Evolutionary conservation across 495 filamentous ascomycete species (phyloP), one percentile per base, ranked within the genome.

Genomic region (Cryomyces minteri): DNA sequence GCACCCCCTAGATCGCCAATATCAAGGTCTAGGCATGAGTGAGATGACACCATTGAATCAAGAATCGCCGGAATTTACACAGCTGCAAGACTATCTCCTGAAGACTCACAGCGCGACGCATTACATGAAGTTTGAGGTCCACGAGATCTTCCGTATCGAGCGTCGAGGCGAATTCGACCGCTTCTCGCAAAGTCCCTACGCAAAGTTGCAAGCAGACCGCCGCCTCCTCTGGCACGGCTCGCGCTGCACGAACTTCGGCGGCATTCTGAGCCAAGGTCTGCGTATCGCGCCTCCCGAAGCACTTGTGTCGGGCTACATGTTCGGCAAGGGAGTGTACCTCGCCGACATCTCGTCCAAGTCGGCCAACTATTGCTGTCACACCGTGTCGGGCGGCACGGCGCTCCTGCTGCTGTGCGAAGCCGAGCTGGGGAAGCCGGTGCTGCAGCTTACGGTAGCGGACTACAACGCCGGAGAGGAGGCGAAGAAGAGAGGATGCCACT

Each of bases 311-410:
- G 84, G 84, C 0, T 86, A 88, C 60, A 77, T 75, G 67, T 92
- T 90, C 51, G 85, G 80, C 50, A 88, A 90, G 57, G 87, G 86
- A 11, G 76, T 93, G 39, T 93, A 94, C 56, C 67, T 93, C 2
- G 85, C 87, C 10, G 87, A 94, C 54, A 82, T 82, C 62, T 79
- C 74, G 49, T 73, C 64, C 58, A 83, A 87, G 60, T 84, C 79
- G 4, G 84, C 84, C 18, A 73, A 76, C 49, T 94, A 92, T 63
- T 90, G 84, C 58, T 70, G 58, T 44, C 48, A 69, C 1, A 46
- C 50, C 32, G 54, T 50, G 9, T 70, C 68, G 7, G 61, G 64
- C 33, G 65, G 65, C 33, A 64, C 64, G 5, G 76, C 67, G 4
- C 62, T 82, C 4, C 55, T 80, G 0, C 62, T 93, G 12, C 74